These are phyloP conservation scores for Phanerodontia chrysosporium DNA, from an alignment of 768 basidiomycete genomes.

Conservation along the genomic window DNA sequence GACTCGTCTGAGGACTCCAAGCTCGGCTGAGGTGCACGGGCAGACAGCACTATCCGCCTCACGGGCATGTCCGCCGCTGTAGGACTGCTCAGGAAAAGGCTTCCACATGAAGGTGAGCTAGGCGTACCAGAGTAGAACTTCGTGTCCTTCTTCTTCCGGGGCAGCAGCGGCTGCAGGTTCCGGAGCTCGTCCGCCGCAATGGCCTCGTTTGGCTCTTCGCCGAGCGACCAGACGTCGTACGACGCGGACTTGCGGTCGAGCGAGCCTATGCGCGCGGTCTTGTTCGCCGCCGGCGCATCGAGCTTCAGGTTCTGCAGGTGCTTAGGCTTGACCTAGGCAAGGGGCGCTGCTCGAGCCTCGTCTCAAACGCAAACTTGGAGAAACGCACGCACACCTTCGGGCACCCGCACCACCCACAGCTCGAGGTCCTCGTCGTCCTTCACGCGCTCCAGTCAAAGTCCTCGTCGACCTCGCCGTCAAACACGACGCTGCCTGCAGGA, in stretches of 20 bases:
- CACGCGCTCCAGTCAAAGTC: constrained; percentile 69
- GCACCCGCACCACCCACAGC: constrained; percentile 67
- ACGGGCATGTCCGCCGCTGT: constrained; percentile 58
- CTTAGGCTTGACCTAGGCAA: constrained; percentile 59
- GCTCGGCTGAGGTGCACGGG: constrained; percentile 36
- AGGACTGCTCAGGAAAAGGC: background rate
- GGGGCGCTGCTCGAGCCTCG: background rate
- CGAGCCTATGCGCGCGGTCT: constrained; percentile 41
- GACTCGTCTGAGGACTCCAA: constrained; percentile 16
- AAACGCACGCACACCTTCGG: constrained; percentile 51
- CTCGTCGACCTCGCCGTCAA: constrained; percentile 38
- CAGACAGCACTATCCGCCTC: constrained; percentile 53
- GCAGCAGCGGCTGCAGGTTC: constrained; percentile 57
- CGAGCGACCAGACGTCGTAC: constrained; percentile 67
- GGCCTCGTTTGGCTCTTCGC: constrained; percentile 34
- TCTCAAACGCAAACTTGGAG: background rate
- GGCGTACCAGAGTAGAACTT: constrained; percentile 54
- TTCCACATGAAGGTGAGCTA: background rate
- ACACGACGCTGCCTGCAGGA: constrained; percentile 44
- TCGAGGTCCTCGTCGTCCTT: constrained; percentile 54
- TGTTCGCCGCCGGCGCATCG: constrained; percentile 36
- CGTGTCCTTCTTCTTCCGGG: constrained; percentile 56
- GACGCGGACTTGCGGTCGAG: constrained; percentile 46
- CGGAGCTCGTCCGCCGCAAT: constrained; percentile 62
- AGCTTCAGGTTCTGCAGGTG: constrained; percentile 52